Evolutionary conservation across 352 stramenopile species (phyloP).

Genomic region (Hyaloperonospora brassicae): DNA sequence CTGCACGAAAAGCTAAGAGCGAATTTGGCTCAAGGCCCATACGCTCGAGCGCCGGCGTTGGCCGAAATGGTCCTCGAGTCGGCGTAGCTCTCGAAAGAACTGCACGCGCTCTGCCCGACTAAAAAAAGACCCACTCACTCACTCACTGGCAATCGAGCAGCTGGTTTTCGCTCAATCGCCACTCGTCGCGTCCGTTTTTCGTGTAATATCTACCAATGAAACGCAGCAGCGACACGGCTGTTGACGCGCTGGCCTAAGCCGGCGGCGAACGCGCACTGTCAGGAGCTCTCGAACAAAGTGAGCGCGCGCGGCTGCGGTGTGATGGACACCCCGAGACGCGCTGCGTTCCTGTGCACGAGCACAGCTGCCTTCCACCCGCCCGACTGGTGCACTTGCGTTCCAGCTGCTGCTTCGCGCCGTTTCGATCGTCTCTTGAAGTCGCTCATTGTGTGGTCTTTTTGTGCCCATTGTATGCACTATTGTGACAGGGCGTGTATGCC

Average conservation of each 20-base stretch:
- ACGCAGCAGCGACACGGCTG: neutral
- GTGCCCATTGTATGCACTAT: neutral
- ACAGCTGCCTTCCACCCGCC: constrained; percentile 73
- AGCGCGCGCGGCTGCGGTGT: constrained; percentile 5
- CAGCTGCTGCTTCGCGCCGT: neutral
- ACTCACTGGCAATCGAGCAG: too few relatives aligned
- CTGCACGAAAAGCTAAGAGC: constrained; percentile 47
- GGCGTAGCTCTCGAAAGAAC: neutral
- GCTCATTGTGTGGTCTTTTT: neutral
- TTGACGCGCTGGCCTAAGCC: too few relatives aligned
- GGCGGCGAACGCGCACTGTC: too few relatives aligned
- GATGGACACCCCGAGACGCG: constrained; percentile 46
- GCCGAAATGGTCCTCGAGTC: constrained; percentile 62
- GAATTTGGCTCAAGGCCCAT: constrained; percentile 56
- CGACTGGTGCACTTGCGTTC: constrained; percentile 39
- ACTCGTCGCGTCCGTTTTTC: neutral
- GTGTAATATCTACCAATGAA: constrained; percentile 2
- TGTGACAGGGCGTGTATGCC: constrained; percentile 51
- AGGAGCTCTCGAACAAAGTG: constrained; percentile 1
- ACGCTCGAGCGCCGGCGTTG: constrained; percentile 35
- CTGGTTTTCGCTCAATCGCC: neutral
- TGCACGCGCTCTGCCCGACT: too few relatives aligned
- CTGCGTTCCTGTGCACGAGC: constrained; percentile 68
- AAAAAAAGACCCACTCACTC: too few relatives aligned
- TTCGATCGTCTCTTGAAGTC: neutral